These are phyloP conservation scores for Murraya koenigii DNA, from an alignment of 345 rosid species.

Conservation along the genomic window DNA sequence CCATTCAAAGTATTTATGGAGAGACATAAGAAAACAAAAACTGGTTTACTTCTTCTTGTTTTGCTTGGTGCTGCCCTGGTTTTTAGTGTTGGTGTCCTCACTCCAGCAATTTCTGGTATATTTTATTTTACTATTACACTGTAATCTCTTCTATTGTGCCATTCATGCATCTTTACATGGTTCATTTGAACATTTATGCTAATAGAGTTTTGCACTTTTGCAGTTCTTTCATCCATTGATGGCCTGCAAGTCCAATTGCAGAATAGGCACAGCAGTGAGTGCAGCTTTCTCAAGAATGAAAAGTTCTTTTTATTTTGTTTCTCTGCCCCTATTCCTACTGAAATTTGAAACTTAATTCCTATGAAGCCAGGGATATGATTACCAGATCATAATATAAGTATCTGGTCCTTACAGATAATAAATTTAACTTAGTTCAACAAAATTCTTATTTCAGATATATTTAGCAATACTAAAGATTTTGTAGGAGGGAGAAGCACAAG, in stretches of 20 bases:
- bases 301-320: not conserved
- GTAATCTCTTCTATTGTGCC: not conserved
- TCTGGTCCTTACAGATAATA: not conserved
- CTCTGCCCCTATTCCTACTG: constrained; percentile 2
- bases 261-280: constrained; percentile 57
- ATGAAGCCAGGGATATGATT: not conserved
- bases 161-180: not conserved
- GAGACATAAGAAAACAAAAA: constrained; percentile 59
- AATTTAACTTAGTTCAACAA: not conserved
- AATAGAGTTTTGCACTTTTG: constrained; percentile 28
- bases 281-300: constrained; percentile 11
- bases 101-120: constrained; percentile 86
- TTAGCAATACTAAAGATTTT: not conserved
- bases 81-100: constrained; percentile 62
- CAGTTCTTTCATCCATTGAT: constrained; percentile 82
- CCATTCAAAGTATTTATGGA: constrained; percentile 54
- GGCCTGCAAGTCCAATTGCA: constrained; percentile 57
- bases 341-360: not conserved
- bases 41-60: constrained; percentile 66
- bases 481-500: not conserved
- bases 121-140: constrained; percentile 6
- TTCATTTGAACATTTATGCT: constrained; percentile 10
- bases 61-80: constrained; percentile 69
- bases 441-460: not conserved
- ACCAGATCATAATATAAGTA: not conserved